Conservation (phyloP, 805 yeast genomes). For the Saturnispora hagleri region DNA sequence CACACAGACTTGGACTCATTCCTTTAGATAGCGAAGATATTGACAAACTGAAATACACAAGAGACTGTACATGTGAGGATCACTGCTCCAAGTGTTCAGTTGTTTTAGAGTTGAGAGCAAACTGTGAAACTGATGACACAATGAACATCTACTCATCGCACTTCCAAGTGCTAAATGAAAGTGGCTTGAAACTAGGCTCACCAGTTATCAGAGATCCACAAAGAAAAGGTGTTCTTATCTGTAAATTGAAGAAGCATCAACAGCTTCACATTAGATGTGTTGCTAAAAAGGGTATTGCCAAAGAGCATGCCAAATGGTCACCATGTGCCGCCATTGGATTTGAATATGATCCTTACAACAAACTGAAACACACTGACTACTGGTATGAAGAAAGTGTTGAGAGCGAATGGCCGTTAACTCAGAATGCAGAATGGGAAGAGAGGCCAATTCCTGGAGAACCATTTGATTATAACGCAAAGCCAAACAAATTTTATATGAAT, state of each 20-base stretch:
- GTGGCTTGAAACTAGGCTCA: conserved; percentile 47
- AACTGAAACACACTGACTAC: conserved; percentile 86
- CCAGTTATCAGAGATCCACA: conserved; percentile 78
- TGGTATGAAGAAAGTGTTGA: conserved; percentile 92
- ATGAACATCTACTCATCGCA: conserved; percentile 89
- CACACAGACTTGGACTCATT: conserved; percentile 88
- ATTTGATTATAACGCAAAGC: conserved; percentile 78
- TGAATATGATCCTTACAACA: conserved; percentile 99
- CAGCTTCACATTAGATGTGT: conserved; percentile 83
- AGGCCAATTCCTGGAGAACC: conserved; percentile 81
- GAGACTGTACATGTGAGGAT: conserved; percentile 97
- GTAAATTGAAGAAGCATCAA: conserved; percentile 87
- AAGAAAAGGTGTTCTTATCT: conserved; percentile 78
- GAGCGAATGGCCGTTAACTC: conserved; percentile 87
- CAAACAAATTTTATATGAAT: conserved; percentile 74
- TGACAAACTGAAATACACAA: conserved; percentile 73
- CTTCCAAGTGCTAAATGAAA: conserved; percentile 33
- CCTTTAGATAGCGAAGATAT: conserved; percentile 83
- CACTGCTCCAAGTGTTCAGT: conserved; percentile 95
- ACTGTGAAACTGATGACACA: conserved; percentile 76
- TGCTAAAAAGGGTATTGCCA: conserved; percentile 95
- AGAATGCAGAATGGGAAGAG: conserved; percentile 93
- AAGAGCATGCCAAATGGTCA: conserved; percentile 98
- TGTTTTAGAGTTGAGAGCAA: conserved; percentile 73
- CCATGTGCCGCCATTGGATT: conserved; percentile 94